These are phyloP conservation scores for Bondarzewia mesenterica DNA, from an alignment of 1,284 basidiomycete genomes.

Conservation along the genomic window DNA sequence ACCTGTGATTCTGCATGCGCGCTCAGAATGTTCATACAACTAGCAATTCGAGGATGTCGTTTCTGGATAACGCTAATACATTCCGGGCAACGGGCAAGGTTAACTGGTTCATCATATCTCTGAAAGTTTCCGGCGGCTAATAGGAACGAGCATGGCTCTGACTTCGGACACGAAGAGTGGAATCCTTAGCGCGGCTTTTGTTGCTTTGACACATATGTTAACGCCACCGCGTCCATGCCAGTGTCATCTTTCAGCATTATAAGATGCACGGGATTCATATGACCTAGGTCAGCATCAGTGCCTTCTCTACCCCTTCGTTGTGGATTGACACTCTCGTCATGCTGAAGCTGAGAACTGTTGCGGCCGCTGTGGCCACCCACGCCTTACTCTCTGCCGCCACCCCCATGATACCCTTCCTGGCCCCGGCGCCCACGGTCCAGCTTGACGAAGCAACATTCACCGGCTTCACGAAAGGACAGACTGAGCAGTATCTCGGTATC, in stretches of 20 bases:
- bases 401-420: background rate
- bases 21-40: too few relatives aligned
- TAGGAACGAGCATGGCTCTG: too few relatives aligned
- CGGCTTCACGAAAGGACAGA: slow-evolving; percentile 1
- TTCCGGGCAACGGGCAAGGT: too few relatives aligned
- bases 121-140: too few relatives aligned
- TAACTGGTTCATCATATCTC: too few relatives aligned
- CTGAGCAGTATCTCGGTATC: slow-evolving; percentile 35
- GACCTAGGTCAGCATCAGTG: too few relatives aligned
- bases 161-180: too few relatives aligned
- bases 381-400: background rate
- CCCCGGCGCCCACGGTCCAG: slow-evolving; percentile 1
- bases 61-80: too few relatives aligned
- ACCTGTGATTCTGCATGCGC: too few relatives aligned
- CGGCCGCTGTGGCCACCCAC: background rate
- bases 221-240: background rate
- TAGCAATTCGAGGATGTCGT: too few relatives aligned
- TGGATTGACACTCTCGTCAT: background rate
- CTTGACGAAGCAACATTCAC: slow-evolving; percentile 12
- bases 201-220: too few relatives aligned
- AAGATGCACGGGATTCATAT: background rate
- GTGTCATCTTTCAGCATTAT: background rate
- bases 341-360: background rate
- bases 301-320: background rate
- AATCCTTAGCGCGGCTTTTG: too few relatives aligned